Base-by-base conservation (phyloP, 164 flowering plant genomes). In the Vitis cinerea region DNA sequence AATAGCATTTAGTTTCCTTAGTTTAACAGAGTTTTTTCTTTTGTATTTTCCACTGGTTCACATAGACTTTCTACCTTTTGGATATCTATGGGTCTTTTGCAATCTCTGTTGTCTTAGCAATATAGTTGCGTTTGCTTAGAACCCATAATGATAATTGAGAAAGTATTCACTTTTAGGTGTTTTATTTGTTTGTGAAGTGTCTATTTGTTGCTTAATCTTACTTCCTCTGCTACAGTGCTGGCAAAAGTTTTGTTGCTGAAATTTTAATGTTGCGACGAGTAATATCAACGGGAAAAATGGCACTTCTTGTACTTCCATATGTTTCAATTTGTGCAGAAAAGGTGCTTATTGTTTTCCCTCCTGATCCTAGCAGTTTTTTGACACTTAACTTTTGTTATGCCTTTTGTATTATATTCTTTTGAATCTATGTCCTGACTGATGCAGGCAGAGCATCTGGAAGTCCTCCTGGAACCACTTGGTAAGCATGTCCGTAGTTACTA, bases 181-280 rank as follows among this genome's bases (percentile, higher is more conserved):
- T 67, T 47, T 2, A 15, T 31, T 2, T 53, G 37, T 72, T 63
- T 48, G 15, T 59, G 37, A 14, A 10, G 47, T 30, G n/a, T 44
- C 3, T 61, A 65, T 10, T 12, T 55, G 5, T 69, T 67, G 54
- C 19, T 59, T 67, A 56, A 49, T 57, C 16, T 67, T 63, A 14
- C 55, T 68, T 62, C 53, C 52, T 75, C n/a, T 70, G 54, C 74
- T 37, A 69, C 87, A 93, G 99, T 83, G 99, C 98, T 56, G 99
- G 99, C 56, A 93, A 93, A 83, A 95, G 97, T 85, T 90, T 95
- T 86, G 98, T 95, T 77, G 98, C 98, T 69, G 99, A 95, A 73
- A 90, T 95, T 71, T 75, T 95, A 76, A 95, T 95, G 99, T 67
- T 95, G 74, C 86, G 93, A 71, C 80, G 91, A 73, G 87, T 91